phyloP scores from a whole-genome alignment of 2,329 filamentous ascomycete genomes.

The Onygenales sp. region DNA sequence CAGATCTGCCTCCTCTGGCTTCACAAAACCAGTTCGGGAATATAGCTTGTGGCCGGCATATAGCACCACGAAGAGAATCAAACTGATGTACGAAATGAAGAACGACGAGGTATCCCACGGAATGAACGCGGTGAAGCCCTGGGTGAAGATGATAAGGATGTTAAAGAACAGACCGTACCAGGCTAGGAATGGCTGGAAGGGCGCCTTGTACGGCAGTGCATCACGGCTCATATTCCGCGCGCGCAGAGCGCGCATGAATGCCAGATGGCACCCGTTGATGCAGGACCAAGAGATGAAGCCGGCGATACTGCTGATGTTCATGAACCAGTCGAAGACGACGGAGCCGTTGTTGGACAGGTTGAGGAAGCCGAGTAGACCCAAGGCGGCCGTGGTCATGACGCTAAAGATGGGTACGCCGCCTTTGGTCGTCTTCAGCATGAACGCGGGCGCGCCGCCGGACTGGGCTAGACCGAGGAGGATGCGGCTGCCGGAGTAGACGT shows the following conservation, averaged over 20 bases:
- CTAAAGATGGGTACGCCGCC: conserved; percentile 36
- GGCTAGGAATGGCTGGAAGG: conserved; percentile 54
- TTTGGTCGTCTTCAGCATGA: conserved; percentile 33
- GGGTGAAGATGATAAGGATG: conserved; percentile 54
- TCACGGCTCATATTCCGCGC: conserved; percentile 49
- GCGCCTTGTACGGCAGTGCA: conserved; percentile 51
- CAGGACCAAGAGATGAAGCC: conserved; percentile 29
- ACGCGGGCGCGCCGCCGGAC: conserved; percentile 34
- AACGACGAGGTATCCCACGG: conserved; percentile 52
- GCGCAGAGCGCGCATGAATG: conserved; percentile 53
- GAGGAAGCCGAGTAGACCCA: conserved; percentile 61
- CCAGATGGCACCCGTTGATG: conserved; percentile 48
- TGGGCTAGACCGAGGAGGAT: conserved; percentile 58
- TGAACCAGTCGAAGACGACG: conserved; percentile 43
- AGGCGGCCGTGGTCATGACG: conserved; percentile 35
- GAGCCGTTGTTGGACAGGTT: conserved; percentile 55
- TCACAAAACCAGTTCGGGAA: conserved; percentile 27
- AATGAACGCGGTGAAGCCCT: conserved; percentile 61
- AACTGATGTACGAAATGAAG: conserved; percentile 55
- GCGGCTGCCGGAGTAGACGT: conserved; percentile 45
- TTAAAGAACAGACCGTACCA: conserved; percentile 60
- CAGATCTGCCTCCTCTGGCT: conserved; percentile 32
- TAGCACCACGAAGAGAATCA: conserved; percentile 54
- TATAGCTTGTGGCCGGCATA: conserved; percentile 52
- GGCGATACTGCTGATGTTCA: conserved; percentile 26